These are phyloP conservation scores for Bipolaris sorokiniana DNA, from an alignment of 2,329 filamentous ascomycete species.

Conservation along the genomic window DNA sequence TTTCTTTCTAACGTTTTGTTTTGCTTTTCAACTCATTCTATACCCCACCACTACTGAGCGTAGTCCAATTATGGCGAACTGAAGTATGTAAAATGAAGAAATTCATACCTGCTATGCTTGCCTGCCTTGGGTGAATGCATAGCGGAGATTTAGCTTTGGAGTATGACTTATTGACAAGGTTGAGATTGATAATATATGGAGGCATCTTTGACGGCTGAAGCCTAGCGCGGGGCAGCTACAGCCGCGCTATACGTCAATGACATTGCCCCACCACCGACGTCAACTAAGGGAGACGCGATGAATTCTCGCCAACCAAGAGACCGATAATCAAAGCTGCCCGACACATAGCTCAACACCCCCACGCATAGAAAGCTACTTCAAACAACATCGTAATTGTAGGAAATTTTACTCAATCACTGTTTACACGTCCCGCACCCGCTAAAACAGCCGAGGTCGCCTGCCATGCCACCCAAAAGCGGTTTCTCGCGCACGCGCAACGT, in stretches of 20 bases:
- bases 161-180: too few species aligned
- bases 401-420: not conserved
- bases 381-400: not conserved
- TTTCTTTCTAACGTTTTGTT: conserved; percentile 16
- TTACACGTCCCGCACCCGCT: not conserved
- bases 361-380: not conserved
- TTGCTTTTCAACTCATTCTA: conserved; percentile 40
- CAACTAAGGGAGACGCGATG: conserved; percentile 9
- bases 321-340: not conserved
- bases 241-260: conserved; percentile 17
- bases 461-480: conserved; percentile 47
- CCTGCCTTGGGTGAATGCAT: too few species aligned
- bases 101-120: not conserved
- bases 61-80: conserved; percentile 10
- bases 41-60: conserved; percentile 38
- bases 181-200: too few species aligned
- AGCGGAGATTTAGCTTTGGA: not conserved
- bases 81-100: conserved; percentile 2
- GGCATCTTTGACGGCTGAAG: not conserved
- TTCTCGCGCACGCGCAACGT: conserved; percentile 55
- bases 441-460: not conserved
- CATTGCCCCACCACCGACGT: conserved; percentile 21
- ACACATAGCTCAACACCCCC: not conserved
- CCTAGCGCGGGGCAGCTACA: conserved; percentile 29
- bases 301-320: conserved; percentile 2